Percentiles rank a stretch among this genome's conserved stretches.
Evolutionary conservation across 805 yeast species (phyloP).

Genomic region (Candida insectalens): DNA sequence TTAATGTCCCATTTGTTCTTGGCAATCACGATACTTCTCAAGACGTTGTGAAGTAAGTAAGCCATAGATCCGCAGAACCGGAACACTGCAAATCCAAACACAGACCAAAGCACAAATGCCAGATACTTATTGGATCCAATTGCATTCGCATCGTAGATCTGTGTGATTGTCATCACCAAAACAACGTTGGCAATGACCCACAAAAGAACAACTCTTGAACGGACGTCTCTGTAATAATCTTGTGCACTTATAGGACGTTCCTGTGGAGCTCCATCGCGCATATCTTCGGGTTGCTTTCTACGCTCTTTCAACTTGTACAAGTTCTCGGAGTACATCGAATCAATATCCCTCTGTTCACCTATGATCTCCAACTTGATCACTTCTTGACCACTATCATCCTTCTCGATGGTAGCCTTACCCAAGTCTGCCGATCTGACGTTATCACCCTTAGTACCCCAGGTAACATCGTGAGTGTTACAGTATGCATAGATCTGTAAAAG

Average conservation of each 20-base stretch:
- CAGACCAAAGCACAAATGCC: slow-evolving; percentile 84
- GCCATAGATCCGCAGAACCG: slow-evolving; percentile 77
- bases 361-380: slow-evolving; percentile 74
- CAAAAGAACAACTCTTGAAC: slow-evolving; percentile 90
- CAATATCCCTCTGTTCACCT: slow-evolving; percentile 64
- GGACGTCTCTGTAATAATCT: slow-evolving; percentile 89
- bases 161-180: slow-evolving; percentile 79
- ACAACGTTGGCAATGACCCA: slow-evolving; percentile 84
- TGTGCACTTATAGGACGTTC: slow-evolving; percentile 39
- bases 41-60: slow-evolving; percentile 40
- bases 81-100: slow-evolving; percentile 72
- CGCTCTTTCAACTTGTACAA: slow-evolving; percentile 63
- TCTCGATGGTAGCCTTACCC: slow-evolving; percentile 74
- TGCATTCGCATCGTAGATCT: slow-evolving; percentile 63
- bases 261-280: slow-evolving; percentile 29
- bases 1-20: slow-evolving; percentile 23
- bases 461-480: slow-evolving; percentile 96
- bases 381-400: slow-evolving; percentile 74
- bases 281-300: slow-evolving; percentile 47
- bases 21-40: slow-evolving; percentile 24
- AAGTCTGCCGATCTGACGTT: slow-evolving; percentile 58
- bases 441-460: slow-evolving; percentile 99
- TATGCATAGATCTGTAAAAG: slow-evolving; percentile 92
- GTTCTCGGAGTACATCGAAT: slow-evolving; percentile 70
- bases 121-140: slow-evolving; percentile 65